Conservation (phyloP, 1,284 basidiomycete genomes). For the Trichosporon sp. region DNA sequence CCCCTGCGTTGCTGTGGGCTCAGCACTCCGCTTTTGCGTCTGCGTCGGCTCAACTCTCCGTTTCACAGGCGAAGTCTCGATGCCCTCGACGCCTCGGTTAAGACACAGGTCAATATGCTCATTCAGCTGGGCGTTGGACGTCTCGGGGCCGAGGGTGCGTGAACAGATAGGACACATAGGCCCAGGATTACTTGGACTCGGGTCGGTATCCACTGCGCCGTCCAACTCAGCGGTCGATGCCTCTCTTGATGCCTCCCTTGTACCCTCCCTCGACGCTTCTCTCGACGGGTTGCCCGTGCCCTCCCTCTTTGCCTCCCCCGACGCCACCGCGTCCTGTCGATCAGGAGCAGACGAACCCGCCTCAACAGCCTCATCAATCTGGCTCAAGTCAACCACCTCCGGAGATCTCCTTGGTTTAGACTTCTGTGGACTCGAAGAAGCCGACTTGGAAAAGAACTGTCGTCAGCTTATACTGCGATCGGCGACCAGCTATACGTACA, state of each 20-base stretch:
- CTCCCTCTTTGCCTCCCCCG: too few species aligned
- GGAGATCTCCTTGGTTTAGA: neutral
- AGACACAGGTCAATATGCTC: slow-evolving; percentile 46
- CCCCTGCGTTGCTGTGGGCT: slow-evolving; percentile 1
- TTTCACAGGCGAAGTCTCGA: slow-evolving; percentile 20
- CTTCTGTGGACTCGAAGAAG: slow-evolving; percentile 14
- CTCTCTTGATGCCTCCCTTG: slow-evolving; percentile 2
- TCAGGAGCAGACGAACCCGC: neutral
- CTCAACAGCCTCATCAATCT: neutral
- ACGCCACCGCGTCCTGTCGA: neutral
- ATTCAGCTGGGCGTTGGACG: slow-evolving; percentile 41
- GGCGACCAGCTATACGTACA: slow-evolving; percentile 23
- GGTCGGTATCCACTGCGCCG: slow-evolving; percentile 9
- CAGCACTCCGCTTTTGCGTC: neutral
- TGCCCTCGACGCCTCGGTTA: slow-evolving; percentile 33
- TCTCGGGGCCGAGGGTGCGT: slow-evolving; percentile 24
- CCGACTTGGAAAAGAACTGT: slow-evolving; percentile 28
- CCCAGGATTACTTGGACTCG: slow-evolving; percentile 16
- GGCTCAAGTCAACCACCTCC: neutral
- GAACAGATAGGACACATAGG: slow-evolving; percentile 42
- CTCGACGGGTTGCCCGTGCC: too few species aligned
- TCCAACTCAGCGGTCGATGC: neutral
- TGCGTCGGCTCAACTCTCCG: neutral
- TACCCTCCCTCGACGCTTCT: slow-evolving; percentile 16
- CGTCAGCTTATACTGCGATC: neutral